Percentiles rank a stretch among this genome's conserved stretches.
These are phyloP conservation scores for Xylaria sp. DNA, from an alignment of 2,329 filamentous ascomycete genomes.

Conservation along the genomic window DNA sequence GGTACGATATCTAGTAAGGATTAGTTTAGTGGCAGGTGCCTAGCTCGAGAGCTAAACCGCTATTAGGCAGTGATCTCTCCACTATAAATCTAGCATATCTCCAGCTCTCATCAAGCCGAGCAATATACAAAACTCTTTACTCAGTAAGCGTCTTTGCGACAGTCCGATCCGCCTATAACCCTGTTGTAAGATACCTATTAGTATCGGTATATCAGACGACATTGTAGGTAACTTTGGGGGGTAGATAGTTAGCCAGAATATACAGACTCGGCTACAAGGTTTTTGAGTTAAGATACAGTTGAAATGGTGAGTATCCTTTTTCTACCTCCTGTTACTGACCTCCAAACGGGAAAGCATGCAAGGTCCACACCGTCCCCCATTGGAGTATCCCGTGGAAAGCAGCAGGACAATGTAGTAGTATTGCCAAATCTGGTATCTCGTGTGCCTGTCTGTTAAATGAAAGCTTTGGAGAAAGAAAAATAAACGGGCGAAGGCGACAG, in stretches of 20 bases:
- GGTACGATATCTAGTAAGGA: constrained; percentile 28
- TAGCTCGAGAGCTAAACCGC: constrained; percentile 3
- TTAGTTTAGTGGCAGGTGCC: constrained; percentile 11
- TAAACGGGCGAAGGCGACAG: background rate
- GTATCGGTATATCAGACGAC: background rate
- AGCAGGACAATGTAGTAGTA: constrained; percentile 11
- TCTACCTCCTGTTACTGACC: background rate
- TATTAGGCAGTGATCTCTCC: constrained; percentile 10
- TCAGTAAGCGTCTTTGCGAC: background rate
- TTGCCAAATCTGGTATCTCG: constrained; percentile 23
- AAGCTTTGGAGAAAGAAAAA: background rate
- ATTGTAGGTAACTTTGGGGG: background rate
- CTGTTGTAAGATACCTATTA: constrained; percentile 1
- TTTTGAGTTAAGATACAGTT: background rate
- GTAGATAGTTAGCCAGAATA: background rate
- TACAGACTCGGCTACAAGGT: background rate
- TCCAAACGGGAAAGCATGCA: constrained; percentile 23
- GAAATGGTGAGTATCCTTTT: background rate
- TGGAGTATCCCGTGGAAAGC: constrained; percentile 30
- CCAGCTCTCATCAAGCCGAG: too few species aligned
- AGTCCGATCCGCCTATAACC: background rate
- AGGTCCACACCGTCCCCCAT: background rate
- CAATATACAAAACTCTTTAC: background rate
- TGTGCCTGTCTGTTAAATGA: constrained; percentile 4
- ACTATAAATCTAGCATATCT: background rate